phyloP scores from a whole-genome alignment of 2,329 filamentous ascomycete genomes.

The Hirsutella thompsonii region DNA sequence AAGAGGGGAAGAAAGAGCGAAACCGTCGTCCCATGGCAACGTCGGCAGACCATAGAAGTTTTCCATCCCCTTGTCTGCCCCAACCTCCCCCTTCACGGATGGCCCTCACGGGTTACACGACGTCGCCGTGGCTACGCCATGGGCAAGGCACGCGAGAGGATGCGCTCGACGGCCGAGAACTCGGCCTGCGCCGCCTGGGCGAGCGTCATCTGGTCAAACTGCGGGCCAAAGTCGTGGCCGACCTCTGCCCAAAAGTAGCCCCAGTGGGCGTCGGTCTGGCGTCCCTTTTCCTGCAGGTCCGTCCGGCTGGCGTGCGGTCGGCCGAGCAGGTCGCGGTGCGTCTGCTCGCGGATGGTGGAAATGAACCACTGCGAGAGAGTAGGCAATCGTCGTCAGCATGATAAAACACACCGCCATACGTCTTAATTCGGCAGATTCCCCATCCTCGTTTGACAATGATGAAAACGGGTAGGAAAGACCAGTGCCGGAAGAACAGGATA shows the following conservation, averaged over 20 bases:
- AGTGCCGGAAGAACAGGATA: too few relatives aligned
- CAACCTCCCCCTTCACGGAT: too few relatives aligned
- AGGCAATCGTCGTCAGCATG: not conserved
- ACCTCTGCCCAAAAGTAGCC: conserved; percentile 40
- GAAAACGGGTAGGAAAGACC: too few relatives aligned
- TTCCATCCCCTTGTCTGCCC: too few relatives aligned
- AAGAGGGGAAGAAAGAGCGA: not conserved
- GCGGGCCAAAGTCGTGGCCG: conserved; percentile 23
- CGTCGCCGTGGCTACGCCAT: not conserved
- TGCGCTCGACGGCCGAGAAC: conserved; percentile 33
- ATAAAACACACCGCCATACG: too few relatives aligned
- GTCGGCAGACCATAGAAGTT: too few relatives aligned
- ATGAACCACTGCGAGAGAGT: conserved; percentile 39
- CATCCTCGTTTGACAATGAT: too few relatives aligned
- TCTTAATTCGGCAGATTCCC: too few relatives aligned
- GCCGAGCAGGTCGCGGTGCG: conserved; percentile 24
- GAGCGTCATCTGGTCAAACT: conserved; percentile 36
- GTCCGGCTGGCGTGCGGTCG: conserved; percentile 29
- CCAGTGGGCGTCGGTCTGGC: conserved; percentile 30
- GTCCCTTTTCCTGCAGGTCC: conserved; percentile 18
- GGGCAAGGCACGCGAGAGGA: conserved; percentile 29
- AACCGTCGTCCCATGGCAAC: not conserved
- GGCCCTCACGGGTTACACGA: too few relatives aligned
- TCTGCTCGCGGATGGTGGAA: conserved; percentile 38
- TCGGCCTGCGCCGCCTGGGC: conserved; percentile 31